A percentile compares a stretch with the other conserved stretches of the same genome.
Conservation (phyloP, 2,329 filamentous ascomycete species). For the Colletotrichum eremochloae region DNA sequence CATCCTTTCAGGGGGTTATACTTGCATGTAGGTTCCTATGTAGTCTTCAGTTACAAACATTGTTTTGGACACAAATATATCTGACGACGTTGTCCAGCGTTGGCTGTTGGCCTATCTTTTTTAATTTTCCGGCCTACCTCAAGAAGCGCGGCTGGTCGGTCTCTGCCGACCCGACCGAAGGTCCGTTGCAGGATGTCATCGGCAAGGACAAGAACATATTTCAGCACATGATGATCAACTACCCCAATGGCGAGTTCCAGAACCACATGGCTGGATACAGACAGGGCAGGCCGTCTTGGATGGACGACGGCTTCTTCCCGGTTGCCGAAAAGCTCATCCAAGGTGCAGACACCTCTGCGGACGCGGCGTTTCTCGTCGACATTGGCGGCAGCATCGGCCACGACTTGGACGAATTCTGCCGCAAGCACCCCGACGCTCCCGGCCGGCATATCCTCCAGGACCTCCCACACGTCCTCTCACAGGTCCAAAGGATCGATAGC, state of each 20-base stretch:
- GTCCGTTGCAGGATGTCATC: conserved; percentile 21
- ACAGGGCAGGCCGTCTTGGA: conserved; percentile 30
- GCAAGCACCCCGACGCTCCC: conserved; percentile 40
- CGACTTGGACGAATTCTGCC: conserved; percentile 44
- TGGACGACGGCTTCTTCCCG: conserved; percentile 42
- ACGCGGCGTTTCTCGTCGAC: conserved; percentile 41
- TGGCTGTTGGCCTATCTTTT: conserved; percentile 23
- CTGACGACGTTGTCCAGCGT: background rate
- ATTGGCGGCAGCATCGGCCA: conserved; percentile 47
- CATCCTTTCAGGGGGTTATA: conserved; percentile 46
- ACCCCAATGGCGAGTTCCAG: conserved; percentile 22
- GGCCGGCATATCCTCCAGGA: conserved; percentile 47
- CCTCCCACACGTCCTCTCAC: conserved; percentile 43
- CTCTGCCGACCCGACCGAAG: background rate
- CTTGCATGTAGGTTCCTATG: conserved; percentile 45
- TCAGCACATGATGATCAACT: conserved; percentile 31
- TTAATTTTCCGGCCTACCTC: conserved; percentile 35
- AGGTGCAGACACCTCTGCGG: conserved; percentile 35
- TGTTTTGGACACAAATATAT: background rate
- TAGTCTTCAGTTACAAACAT: background rate
- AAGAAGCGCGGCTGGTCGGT: conserved; percentile 12
- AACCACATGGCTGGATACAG: conserved; percentile 30
- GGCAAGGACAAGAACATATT: conserved; percentile 23
- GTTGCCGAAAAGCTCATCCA: conserved; percentile 47
- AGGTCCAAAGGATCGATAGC: conserved; percentile 43